A percentile compares a stretch with the other conserved stretches of the same genome.
phyloP scores from a whole-genome alignment of 164 flowering plant species.

The Nymphaea colorata region DNA sequence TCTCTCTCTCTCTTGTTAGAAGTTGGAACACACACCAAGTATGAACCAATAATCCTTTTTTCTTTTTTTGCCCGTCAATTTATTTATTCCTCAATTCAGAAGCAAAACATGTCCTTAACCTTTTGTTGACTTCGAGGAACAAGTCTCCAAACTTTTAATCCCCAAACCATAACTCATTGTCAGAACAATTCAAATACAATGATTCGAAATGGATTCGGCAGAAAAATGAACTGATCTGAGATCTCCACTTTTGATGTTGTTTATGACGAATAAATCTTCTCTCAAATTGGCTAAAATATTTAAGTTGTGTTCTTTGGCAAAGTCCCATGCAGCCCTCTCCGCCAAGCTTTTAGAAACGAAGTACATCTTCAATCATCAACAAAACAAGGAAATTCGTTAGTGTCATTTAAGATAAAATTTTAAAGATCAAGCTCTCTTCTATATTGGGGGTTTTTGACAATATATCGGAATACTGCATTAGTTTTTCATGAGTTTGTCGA shows the following conservation, averaged over 20 bases:
- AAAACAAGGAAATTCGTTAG: not conserved
- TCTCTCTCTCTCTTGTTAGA: not conserved
- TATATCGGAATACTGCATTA: not conserved
- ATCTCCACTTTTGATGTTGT: no score
- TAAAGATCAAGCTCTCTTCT: not conserved
- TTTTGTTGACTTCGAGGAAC: no score
- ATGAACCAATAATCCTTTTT: not conserved
- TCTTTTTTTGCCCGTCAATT: not conserved
- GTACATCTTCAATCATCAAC: slow-evolving; percentile 13
- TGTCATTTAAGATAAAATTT: not conserved
- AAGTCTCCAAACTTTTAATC: no score
- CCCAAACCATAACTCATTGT: no score
- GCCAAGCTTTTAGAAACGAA: slow-evolving; percentile 22
- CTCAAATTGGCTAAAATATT: not conserved
- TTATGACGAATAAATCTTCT: no score
- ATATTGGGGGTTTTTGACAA: no score
- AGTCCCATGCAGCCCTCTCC: slow-evolving; percentile 25
- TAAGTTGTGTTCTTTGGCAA: slow-evolving; percentile 14
- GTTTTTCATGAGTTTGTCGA: no score
- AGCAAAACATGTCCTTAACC: no score
- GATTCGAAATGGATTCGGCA: not conserved
- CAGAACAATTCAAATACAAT: no score
- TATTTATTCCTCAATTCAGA: no score
- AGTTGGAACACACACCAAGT: not conserved
- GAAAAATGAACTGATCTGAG: no score